Base-by-base conservation (phyloP, 305 asterid species). In the Salvia sclarea region DNA sequence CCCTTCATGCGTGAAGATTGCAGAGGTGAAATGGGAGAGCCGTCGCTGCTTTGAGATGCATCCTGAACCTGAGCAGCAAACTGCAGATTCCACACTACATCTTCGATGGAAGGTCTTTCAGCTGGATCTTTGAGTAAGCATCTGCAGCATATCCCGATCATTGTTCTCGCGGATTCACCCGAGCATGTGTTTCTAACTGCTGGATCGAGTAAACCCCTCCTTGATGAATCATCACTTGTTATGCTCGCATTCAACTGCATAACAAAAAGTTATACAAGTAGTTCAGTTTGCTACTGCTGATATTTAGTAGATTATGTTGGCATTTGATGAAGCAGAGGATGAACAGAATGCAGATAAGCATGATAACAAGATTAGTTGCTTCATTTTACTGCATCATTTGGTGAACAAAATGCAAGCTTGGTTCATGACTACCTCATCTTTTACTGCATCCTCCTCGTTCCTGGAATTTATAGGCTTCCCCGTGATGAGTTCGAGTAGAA, bases 21-120 rank as follows among this genome's bases (percentile, higher is more conserved):
- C 68, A 82, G 69, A 31, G 95, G 86, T 17, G 95, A 83, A 65
- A 85, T 64, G 6, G 97, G 97, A 67, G 98, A 93, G 45, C 78
- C 76, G 20, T 88, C 96, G 11, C 85, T 90, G 83, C 96, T 92
- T 56, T 84, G 88, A 12, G 85, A 82, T 7, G 80, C 80, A 44
- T 85, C 95, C 78, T 93, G 95, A 64, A 90, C 97, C 78, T 93
- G 98, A 66, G 95, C 88, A 55, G 97, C 97, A 84, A 85, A 93
- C 76, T 85, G 98, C 83, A 93, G 58, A 76, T 93, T 90, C 98
- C 98, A 93, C 17, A 90, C 82, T 11, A 93, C 79, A 45, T 93
- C 98, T 77, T 93, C 98, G 21, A 90, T 75, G 1, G 98, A 87
- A 21, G 98, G 97, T 66, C 97, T 81, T 40, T 88, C 96, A 2